Conservation (phyloP, 768 basidiomycete species). For the Kwoniella newhampshirensis region DNA sequence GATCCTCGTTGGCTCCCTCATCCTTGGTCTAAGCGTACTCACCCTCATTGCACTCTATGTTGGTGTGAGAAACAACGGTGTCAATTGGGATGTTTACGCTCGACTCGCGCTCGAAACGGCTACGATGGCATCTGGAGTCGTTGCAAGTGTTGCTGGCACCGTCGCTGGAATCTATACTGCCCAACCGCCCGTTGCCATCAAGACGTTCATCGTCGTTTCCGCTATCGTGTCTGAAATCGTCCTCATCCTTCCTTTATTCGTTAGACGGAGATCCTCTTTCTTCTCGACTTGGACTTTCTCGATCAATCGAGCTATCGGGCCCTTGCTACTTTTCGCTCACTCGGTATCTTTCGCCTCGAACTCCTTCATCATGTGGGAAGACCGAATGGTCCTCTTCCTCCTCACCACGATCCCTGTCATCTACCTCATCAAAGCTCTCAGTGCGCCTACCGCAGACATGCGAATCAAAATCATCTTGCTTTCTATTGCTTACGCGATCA, state of each 20-base stretch:
- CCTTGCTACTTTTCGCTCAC: constrained; percentile 60
- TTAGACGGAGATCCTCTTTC: constrained; percentile 2
- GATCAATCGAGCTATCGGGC: constrained; percentile 41
- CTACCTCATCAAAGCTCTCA: constrained; percentile 63
- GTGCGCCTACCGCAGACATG: constrained; percentile 68
- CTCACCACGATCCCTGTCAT: constrained; percentile 62
- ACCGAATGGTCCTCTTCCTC: constrained; percentile 74
- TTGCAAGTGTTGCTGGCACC: constrained; percentile 59
- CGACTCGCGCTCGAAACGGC: constrained; percentile 58
- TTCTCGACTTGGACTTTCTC: constrained; percentile 10
- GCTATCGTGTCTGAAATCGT: constrained; percentile 39
- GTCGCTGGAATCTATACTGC: constrained; percentile 35
- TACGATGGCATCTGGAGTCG: constrained; percentile 59
- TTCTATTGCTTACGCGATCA: constrained; percentile 64
- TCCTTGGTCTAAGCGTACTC: constrained; percentile 63
- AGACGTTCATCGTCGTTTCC: constrained; percentile 43
- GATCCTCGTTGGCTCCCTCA: constrained; percentile 69
- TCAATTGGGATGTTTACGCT: constrained; percentile 49
- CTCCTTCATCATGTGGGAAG: constrained; percentile 98
- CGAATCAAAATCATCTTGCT: constrained; percentile 75
- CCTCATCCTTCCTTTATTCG: constrained; percentile 25
- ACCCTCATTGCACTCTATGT: constrained; percentile 63
- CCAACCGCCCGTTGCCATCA: constrained; percentile 23
- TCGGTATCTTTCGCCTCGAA: constrained; percentile 80
- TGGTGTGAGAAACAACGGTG: constrained; percentile 56